These are phyloP conservation scores for Exophiala sp. DNA, from an alignment of 2,329 filamentous ascomycete genomes.

Conservation along the genomic window DNA sequence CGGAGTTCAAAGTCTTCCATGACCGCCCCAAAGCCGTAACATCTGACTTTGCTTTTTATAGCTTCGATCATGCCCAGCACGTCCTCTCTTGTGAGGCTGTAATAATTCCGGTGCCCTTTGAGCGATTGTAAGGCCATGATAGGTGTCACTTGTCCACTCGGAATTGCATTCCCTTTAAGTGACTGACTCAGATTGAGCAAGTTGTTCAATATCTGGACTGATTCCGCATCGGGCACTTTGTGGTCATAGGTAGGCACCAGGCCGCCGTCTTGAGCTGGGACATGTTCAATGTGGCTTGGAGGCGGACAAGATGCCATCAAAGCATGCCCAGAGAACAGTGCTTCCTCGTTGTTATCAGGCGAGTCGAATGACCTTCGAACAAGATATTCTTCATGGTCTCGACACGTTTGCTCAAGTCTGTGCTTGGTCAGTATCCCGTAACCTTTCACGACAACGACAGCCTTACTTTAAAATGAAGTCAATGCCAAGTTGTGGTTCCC, in stretches of 20 bases:
- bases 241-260: conserved; percentile 53
- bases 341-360: conserved; percentile 54
- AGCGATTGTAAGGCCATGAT: conserved; percentile 92
- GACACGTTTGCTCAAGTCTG: conserved; percentile 75
- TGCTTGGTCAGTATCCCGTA: conserved; percentile 3
- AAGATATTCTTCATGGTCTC: conserved; percentile 79
- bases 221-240: conserved; percentile 71
- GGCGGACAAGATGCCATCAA: conserved; percentile 90
- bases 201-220: conserved; percentile 59
- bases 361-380: conserved; percentile 53
- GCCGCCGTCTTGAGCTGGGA: conserved; percentile 36
- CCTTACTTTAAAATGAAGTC: conserved; percentile 45
- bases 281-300: conserved; percentile 53
- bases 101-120: conserved; percentile 62
- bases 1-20: conserved; percentile 60
- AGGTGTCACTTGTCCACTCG: conserved; percentile 62
- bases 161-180: conserved; percentile 68
- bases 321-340: conserved; percentile 73
- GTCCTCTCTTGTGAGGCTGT: conserved; percentile 60
- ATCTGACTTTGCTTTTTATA: conserved; percentile 73
- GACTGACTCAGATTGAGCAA: conserved; percentile 77
- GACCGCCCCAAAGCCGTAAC: conserved; percentile 75
- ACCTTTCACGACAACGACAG: conserved; percentile 1
- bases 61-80: conserved; percentile 67
- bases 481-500: conserved; percentile 42